These are phyloP conservation scores for Pyrenophora seminiperda DNA, from an alignment of 2,329 filamentous ascomycete species.

Conservation along the genomic window DNA sequence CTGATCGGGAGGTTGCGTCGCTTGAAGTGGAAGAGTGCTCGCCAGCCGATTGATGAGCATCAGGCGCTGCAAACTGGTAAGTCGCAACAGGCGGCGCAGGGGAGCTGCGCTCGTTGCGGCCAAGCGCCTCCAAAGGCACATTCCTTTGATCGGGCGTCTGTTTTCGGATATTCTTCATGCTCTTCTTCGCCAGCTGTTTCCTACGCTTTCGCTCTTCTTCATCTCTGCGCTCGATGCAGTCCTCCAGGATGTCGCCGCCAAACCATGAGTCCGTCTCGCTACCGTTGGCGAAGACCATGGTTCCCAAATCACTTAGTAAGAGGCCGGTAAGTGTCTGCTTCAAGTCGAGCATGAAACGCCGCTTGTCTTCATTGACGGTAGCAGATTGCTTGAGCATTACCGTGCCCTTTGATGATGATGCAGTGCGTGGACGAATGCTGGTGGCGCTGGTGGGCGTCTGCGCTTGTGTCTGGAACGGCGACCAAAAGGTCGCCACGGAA, in stretches of 20 bases:
- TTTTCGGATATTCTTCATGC: slow-evolving; percentile 65
- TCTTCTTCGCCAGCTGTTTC: slow-evolving; percentile 51
- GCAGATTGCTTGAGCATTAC: slow-evolving; percentile 63
- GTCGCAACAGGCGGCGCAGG: slow-evolving; percentile 51
- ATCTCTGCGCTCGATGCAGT: slow-evolving; percentile 50
- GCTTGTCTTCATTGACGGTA: slow-evolving; percentile 70
- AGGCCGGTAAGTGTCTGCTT: slow-evolving; percentile 82
- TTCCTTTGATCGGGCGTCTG: slow-evolving; percentile 44
- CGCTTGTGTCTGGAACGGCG: slow-evolving; percentile 73
- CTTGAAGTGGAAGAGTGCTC: slow-evolving; percentile 54
- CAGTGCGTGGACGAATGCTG: slow-evolving; percentile 67
- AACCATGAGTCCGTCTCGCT: slow-evolving; percentile 96
- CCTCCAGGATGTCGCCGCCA: slow-evolving; percentile 60
- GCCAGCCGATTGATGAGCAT: slow-evolving; percentile 50
- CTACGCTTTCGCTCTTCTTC: slow-evolving; percentile 49
- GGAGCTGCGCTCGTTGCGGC: slow-evolving; percentile 49
- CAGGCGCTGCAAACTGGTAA: slow-evolving; percentile 47
- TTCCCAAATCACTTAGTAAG: slow-evolving; percentile 86
- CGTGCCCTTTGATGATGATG: slow-evolving; percentile 70
- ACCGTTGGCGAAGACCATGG: slow-evolving; percentile 81
- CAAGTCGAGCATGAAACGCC: slow-evolving; percentile 76
- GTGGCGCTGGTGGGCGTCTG: slow-evolving; percentile 67
- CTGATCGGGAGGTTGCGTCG: slow-evolving; percentile 51
- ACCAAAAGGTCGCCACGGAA: slow-evolving; percentile 84
- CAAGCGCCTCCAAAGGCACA: slow-evolving; percentile 51